These are phyloP conservation scores for Globisporangium uncinulatum DNA, from an alignment of 352 stramenopile genomes.

Conservation along the genomic window DNA sequence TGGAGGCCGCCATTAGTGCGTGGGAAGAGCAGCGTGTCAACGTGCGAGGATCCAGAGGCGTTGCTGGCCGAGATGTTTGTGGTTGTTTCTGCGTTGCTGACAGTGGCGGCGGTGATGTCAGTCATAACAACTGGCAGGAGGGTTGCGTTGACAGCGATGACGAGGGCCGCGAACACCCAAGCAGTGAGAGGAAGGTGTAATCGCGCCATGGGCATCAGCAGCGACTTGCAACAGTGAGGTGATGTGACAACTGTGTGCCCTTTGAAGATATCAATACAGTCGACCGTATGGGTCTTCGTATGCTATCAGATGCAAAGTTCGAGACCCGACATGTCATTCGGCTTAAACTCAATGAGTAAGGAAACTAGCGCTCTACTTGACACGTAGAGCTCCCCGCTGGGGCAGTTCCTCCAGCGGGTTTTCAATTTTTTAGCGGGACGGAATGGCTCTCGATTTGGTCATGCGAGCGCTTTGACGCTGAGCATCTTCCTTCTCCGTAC, in stretches of 20 bases:
- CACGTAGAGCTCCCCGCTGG: slow-evolving; percentile 62
- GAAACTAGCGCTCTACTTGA: slow-evolving; percentile 88
- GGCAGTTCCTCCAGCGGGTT: slow-evolving; percentile 40
- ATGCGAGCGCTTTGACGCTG: too few species aligned
- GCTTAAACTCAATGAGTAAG: slow-evolving; percentile 93
- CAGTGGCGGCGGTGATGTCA: not conserved
- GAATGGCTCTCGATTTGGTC: slow-evolving; percentile 43
- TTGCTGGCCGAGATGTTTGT: not conserved
- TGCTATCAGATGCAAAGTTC: too few species aligned
- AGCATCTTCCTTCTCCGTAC: slow-evolving; percentile 22
- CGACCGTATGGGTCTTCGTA: not conserved
- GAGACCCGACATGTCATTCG: slow-evolving; percentile 9
- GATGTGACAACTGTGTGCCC: not conserved
- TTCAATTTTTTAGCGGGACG: slow-evolving; percentile 71
- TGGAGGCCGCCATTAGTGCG: not conserved
- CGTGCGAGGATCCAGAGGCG: slow-evolving; percentile 3
- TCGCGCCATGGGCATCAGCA: not conserved
- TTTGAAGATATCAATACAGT: not conserved
- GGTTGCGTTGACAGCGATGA: not conserved
- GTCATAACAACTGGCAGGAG: slow-evolving; percentile 19
- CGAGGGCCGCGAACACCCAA: not conserved
- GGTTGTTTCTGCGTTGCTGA: not conserved
- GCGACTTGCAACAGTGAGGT: not conserved
- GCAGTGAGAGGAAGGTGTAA: not conserved
- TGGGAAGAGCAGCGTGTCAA: slow-evolving; percentile 29